Percentiles rank a stretch among this genome's conserved stretches.
Conservation (phyloP, 2,329 filamentous ascomycete species). For the Aspergillus unguis region DNA sequence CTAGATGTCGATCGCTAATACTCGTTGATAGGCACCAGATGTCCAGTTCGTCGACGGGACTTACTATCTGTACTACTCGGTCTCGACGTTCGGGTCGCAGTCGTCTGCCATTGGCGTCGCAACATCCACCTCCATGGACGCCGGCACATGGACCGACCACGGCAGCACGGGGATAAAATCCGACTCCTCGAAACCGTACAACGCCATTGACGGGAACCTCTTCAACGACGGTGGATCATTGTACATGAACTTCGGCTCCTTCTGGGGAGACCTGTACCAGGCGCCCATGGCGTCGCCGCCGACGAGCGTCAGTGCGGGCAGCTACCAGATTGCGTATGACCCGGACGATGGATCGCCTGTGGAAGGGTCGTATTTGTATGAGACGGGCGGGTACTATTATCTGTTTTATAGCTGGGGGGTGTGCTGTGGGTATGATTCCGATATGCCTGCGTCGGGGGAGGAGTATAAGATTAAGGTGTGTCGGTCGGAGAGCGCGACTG, state of each 20-base stretch:
- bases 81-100: conserved; percentile 61
- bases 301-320: conserved; percentile 28
- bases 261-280: conserved; percentile 65
- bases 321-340: conserved; percentile 55
- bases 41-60: conserved; percentile 54
- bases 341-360: conserved; percentile 50
- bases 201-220: conserved; percentile 60
- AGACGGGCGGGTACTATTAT: conserved; percentile 59
- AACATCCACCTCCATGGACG: conserved; percentile 44
- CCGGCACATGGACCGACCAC: conserved; percentile 33
- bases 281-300: conserved; percentile 47
- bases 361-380: conserved; percentile 58
- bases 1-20: neutral
- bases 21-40: conserved; percentile 57
- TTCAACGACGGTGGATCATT: conserved; percentile 43
- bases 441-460: conserved; percentile 51
- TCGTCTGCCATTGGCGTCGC: conserved; percentile 61
- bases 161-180: conserved; percentile 37
- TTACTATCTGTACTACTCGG: conserved; percentile 66
- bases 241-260: conserved; percentile 63
- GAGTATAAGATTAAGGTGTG: conserved; percentile 68
- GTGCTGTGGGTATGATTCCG: conserved; percentile 59
- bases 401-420: conserved; percentile 61
- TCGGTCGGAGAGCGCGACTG: conserved; percentile 51
- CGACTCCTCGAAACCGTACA: conserved; percentile 47